These are phyloP conservation scores for Lentinula lateritia DNA, from an alignment of 768 basidiomycete genomes.

Conservation along the genomic window DNA sequence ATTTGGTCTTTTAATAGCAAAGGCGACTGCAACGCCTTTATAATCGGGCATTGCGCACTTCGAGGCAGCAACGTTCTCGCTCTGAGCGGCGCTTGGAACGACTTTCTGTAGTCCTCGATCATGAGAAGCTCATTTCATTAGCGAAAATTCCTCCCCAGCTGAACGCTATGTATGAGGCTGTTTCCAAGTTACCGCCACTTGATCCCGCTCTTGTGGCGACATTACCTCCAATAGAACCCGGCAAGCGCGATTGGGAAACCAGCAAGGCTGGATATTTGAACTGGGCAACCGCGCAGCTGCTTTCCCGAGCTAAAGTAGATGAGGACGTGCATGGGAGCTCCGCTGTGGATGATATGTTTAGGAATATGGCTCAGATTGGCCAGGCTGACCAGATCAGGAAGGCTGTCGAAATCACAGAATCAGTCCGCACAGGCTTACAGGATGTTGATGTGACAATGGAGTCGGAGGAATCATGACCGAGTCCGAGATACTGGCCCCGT, in stretches of 20 bases:
- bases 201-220: conserved; percentile 31
- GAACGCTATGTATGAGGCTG: conserved; percentile 37
- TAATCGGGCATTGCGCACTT: conserved; percentile 43
- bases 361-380: conserved; percentile 17
- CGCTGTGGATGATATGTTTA: conserved; percentile 8
- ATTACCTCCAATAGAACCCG: conserved; percentile 41
- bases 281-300: conserved; percentile 64
- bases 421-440: conserved; percentile 5
- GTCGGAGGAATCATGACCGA: not conserved
- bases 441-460: conserved; percentile 2
- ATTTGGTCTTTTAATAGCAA: conserved; percentile 38
- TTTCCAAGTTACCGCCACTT: conserved; percentile 45
- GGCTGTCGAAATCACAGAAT: conserved; percentile 19
- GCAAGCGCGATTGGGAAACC: conserved; percentile 76
- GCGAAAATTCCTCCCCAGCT: conserved; percentile 33
- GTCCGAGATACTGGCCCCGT: too few relatives aligned
- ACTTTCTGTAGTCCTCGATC: conserved; percentile 34
- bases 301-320: conserved; percentile 25
- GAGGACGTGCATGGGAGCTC: conserved; percentile 18
- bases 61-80: conserved; percentile 40
- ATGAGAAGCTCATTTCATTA: conserved; percentile 35
- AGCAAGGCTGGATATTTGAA: conserved; percentile 68
- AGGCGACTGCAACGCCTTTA: conserved; percentile 57
- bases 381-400: conserved; percentile 20
- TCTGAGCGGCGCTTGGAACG: conserved; percentile 36